These are phyloP conservation scores for Flaveria trinervia DNA, from an alignment of 129 eudicot genomes.

Conservation along the genomic window DNA sequence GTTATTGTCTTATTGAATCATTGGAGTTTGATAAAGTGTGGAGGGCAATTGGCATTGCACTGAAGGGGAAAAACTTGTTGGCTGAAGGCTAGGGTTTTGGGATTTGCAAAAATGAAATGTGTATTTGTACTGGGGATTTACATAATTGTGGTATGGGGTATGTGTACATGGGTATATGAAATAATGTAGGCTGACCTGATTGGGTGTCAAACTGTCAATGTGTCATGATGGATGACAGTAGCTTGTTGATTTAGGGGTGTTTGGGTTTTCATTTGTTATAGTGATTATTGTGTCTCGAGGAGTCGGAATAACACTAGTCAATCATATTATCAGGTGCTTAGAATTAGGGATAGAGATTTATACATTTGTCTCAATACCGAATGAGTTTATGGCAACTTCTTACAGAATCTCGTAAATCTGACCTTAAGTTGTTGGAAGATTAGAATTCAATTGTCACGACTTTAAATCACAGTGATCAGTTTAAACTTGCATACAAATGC, in stretches of 20 bases:
- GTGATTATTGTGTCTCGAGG: background rate
- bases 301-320: background rate
- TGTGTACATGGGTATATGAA: background rate
- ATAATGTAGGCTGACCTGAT: background rate
- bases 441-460: background rate
- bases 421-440: background rate
- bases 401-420: background rate
- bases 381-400: background rate
- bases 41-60: constrained; percentile 18
- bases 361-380: background rate
- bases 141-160: background rate
- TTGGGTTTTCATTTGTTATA: background rate
- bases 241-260: constrained; percentile 4
- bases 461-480: constrained; percentile 4
- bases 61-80: background rate
- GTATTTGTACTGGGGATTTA: background rate
- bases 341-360: background rate
- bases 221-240: constrained; percentile 9
- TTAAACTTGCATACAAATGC: background rate
- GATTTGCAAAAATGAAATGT: constrained; percentile 13
- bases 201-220: too few relatives aligned
- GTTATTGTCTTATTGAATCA: background rate
- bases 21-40: background rate
- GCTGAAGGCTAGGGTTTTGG: constrained; percentile 32
- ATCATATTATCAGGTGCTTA: background rate